phyloP scores from a whole-genome alignment of 495 filamentous ascomycete genomes.

The Pseudoneurospora amorphoporcata region DNA sequence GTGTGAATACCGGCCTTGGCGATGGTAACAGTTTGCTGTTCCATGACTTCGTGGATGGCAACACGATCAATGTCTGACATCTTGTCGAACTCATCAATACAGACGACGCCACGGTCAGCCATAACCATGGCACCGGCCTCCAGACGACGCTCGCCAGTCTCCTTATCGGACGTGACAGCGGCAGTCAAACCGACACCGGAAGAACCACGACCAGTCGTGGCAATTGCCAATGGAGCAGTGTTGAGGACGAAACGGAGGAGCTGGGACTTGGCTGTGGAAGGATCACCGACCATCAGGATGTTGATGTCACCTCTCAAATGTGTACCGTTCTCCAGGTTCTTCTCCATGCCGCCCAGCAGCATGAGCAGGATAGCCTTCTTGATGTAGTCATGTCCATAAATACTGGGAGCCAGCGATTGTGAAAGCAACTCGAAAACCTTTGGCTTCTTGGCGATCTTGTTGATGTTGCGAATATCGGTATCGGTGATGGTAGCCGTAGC shows the following conservation, averaged over 20 bases:
- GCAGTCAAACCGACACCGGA: conserved; percentile 98
- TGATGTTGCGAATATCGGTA: conserved; percentile 96
- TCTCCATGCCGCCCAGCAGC: conserved; percentile 96
- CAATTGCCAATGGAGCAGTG: conserved; percentile 92
- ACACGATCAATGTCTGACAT: conserved; percentile 98
- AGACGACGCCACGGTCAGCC: conserved; percentile 92
- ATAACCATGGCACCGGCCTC: conserved; percentile 99
- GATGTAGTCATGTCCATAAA: conserved; percentile 94
- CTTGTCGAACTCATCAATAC: conserved; percentile 99
- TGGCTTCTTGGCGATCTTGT: conserved; percentile 92
- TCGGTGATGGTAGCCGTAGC: conserved; percentile 92
- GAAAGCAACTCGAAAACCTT: conserved; percentile 88
- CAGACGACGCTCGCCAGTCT: conserved; percentile 88
- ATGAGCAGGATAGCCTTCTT: conserved; percentile 97
- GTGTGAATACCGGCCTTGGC: conserved; percentile 99
- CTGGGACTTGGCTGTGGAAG: conserved; percentile 97
- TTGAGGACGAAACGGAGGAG: conserved; percentile 95
- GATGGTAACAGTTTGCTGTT: conserved; percentile 98
- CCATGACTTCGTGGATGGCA: conserved; percentile 99
- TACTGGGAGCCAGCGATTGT: conserved; percentile 95
- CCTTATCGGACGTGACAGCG: conserved; percentile 92
- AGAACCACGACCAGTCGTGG: conserved; percentile 92
- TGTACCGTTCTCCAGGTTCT: conserved; percentile 96
- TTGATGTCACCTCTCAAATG: conserved; percentile 98
- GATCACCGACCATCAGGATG: conserved; percentile 98